These are phyloP conservation scores for Volvox reticuliferus DNA, from an alignment of 139 green algal genomes.

Conservation along the genomic window DNA sequence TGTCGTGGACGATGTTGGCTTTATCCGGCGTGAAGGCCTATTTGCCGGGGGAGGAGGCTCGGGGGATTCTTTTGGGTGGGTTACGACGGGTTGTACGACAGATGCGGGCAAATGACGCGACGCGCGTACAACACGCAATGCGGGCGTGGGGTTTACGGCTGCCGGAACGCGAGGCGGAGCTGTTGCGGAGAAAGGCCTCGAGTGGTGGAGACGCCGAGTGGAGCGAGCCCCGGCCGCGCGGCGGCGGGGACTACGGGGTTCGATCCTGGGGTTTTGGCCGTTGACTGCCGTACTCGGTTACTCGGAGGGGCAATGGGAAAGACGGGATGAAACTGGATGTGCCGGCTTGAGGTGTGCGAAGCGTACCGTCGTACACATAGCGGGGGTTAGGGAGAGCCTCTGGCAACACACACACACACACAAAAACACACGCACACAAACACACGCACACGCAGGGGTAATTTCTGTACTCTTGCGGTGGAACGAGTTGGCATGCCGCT, in stretches of 20 bases:
- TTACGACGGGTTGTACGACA: neutral
- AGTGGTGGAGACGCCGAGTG: neutral
- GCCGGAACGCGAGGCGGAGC: conserved; percentile 5
- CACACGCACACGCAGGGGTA: neutral
- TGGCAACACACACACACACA: neutral
- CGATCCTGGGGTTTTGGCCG: neutral
- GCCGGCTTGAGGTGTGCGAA: too few species aligned
- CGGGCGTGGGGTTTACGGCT: neutral
- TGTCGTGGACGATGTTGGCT: conserved; percentile 45
- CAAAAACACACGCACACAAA: neutral
- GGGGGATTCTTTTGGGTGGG: neutral
- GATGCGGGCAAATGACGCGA: conserved; percentile 31
- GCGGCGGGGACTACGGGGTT: neutral
- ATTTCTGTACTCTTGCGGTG: too few species aligned
- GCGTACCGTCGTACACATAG: neutral
- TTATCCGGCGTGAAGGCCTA: neutral
- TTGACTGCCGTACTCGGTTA: neutral
- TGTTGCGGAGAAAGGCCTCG: conserved; percentile 22
- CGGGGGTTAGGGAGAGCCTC: neutral
- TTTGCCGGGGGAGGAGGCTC: neutral
- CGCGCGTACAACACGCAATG: neutral
- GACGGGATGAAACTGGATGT: neutral
- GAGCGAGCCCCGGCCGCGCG: neutral
- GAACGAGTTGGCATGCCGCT: too few species aligned
- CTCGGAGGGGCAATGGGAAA: neutral